Base-by-base conservation (phyloP, 2,329 filamentous ascomycete genomes). In the Scopulariopsis brevicaulis region DNA sequence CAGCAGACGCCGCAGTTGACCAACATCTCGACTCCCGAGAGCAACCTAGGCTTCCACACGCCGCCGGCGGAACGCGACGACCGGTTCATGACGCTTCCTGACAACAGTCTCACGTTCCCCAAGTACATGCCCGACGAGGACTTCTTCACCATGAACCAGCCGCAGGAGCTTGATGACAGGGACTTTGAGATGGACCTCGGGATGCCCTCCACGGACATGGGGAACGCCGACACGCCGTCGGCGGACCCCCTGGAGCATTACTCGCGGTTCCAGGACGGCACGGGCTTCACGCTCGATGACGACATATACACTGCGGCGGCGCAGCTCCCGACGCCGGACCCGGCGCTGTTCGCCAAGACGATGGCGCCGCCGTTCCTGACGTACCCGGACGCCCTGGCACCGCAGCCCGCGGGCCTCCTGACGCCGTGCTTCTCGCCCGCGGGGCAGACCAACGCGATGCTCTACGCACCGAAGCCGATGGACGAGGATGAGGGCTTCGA, bases 391-490 rank as follows among this genome's bases (percentile, higher is more conserved):
- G 52, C 18, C n/a, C 50, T 53, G 37, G n/a, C 40, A 7, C 22
- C 35, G 11, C 46, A 35, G 14, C 43, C n/a, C 32, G 54, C 54
- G 56, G 37, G 46, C 18, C 22, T 60, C 3, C 59, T 59, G 11
- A 57, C 55, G 14, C 58, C 57, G 5, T 85, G 89, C 60, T 79
- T 90, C 61, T 90, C 87, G 3, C 86, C 86, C 10, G 77, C 78
- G 57, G 87, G 84, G 5, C 86, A 89, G 64, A 78, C 80, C 40
- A 84, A 86, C 60, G 74, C 83, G 1, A 87, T 89, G 73, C 77
- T 90, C 35, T 87, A 79, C 70, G 87, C 86, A 11, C 84, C 87
- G 54, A 77, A 78, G 50, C 85, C 84, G 0, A 69, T 83, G 60
- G 73, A 74, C 20, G 79, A 82, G 25, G 76, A 90, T 60, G 86